A percentile compares a stretch with the other conserved stretches of the same genome.
These are phyloP conservation scores for Huntiella omanensis DNA, from an alignment of 2,329 filamentous ascomycete species.

Conservation along the genomic window DNA sequence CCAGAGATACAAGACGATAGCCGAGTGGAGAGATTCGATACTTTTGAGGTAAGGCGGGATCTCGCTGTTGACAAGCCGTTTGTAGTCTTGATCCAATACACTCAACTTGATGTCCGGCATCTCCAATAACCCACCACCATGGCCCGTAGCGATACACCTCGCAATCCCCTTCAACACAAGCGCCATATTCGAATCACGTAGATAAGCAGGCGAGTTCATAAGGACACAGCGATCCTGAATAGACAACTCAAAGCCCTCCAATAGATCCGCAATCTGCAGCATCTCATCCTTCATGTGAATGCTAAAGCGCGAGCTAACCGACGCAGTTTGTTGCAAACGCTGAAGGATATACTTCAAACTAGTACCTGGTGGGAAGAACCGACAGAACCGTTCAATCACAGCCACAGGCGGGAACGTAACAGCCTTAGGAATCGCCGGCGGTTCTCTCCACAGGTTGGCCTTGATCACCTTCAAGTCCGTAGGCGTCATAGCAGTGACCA, in stretches of 20 bases:
- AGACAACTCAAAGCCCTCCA: constrained; percentile 52
- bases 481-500: constrained; percentile 60
- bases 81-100: constrained; percentile 45
- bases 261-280: constrained; percentile 49
- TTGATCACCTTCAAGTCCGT: constrained; percentile 47
- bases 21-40: constrained; percentile 64
- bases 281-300: constrained; percentile 40
- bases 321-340: constrained; percentile 51
- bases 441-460: constrained; percentile 41
- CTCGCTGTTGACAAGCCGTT: constrained; percentile 18
- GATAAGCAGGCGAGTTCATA: constrained; percentile 47
- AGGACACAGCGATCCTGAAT: constrained; percentile 41
- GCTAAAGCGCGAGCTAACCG: constrained; percentile 46
- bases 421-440: constrained; percentile 48
- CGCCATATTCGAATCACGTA: constrained; percentile 29
- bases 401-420: constrained; percentile 54
- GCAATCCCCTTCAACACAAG: constrained; percentile 46
- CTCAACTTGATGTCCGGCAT: constrained; percentile 55
- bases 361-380: constrained; percentile 63
- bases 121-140: constrained; percentile 49
- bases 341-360: constrained; percentile 70
- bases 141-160: constrained; percentile 46
- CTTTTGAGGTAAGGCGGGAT: constrained; percentile 39
- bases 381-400: constrained; percentile 56
- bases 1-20: constrained; percentile 78